These are phyloP conservation scores for Russula griseocarnosa DNA, from an alignment of 768 basidiomycete genomes.

Conservation along the genomic window DNA sequence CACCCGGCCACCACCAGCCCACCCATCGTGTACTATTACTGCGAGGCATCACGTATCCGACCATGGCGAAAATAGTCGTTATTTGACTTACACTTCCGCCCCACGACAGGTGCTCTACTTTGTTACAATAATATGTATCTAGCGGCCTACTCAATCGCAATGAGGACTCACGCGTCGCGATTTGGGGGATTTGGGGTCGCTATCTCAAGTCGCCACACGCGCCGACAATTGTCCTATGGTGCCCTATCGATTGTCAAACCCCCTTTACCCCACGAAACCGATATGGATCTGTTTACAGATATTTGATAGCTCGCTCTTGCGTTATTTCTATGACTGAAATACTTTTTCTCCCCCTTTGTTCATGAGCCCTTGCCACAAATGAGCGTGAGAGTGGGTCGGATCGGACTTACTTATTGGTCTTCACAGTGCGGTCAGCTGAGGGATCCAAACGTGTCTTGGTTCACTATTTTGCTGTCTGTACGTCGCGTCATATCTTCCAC, in stretches of 20 bases:
- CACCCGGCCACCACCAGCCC: not conserved
- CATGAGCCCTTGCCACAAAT: not conserved
- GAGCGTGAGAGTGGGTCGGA: no score
- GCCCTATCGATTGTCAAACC: not conserved
- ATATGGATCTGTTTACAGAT: conserved; percentile 29
- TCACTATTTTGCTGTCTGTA: conserved; percentile 41
- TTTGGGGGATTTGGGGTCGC: conserved; percentile 38
- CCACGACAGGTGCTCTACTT: conserved; percentile 64
- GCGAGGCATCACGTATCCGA: not conserved
- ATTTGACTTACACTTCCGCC: not conserved
- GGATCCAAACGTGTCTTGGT: conserved; percentile 35
- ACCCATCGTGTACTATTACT: no score
- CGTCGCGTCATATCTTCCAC: not conserved
- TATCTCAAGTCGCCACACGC: conserved; percentile 42
- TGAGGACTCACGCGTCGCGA: conserved; percentile 50
- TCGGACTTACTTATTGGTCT: not conserved
- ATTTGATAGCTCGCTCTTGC: conserved; percentile 49
- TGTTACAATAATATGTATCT: conserved; percentile 96
- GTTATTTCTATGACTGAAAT: conserved; percentile 47
- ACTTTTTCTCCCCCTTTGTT: no score
- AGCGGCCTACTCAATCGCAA: conserved; percentile 61
- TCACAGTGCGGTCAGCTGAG: conserved; percentile 34
- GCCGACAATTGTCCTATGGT: conserved; percentile 52
- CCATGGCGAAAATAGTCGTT: not conserved
- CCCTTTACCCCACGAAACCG: not conserved